Percentiles rank a stretch among this genome's conserved stretches.
phyloP scores from a whole-genome alignment of 805 yeast genomes.

The Ogataea trehaloabstinens region DNA sequence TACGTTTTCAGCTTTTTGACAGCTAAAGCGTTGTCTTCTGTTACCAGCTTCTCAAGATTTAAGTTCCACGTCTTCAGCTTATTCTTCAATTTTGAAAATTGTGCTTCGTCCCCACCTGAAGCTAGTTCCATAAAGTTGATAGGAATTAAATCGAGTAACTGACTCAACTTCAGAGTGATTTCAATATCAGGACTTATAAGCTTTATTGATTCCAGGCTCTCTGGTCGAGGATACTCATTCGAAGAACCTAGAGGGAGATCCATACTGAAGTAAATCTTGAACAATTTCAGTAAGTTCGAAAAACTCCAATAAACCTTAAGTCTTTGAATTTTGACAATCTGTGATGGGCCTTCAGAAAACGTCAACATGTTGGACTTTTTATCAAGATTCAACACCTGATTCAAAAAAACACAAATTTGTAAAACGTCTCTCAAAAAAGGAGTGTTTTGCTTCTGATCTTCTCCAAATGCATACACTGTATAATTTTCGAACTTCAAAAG shows the following conservation, averaged over 20 bases:
- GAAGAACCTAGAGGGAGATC: slow-evolving; percentile 15
- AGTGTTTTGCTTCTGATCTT: slow-evolving; percentile 26
- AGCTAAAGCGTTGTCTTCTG: slow-evolving; percentile 24
- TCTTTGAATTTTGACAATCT: slow-evolving; percentile 30
- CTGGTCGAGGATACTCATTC: slow-evolving; percentile 27
- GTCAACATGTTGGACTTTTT: slow-evolving; percentile 12
- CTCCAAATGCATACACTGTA: slow-evolving; percentile 31
- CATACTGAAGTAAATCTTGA: slow-evolving; percentile 29
- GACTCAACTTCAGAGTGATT: slow-evolving; percentile 32
- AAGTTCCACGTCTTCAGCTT: slow-evolving; percentile 28
- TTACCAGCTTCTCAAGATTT: slow-evolving; percentile 16
- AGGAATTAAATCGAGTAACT: slow-evolving; percentile 33
- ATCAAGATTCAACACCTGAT: slow-evolving; percentile 45
- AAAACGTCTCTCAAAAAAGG: slow-evolving; percentile 43
- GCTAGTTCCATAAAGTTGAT: slow-evolving; percentile 23
- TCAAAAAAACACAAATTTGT: slow-evolving; percentile 37
- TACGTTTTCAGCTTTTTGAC: slow-evolving; percentile 29
- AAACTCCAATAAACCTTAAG: slow-evolving; percentile 45
- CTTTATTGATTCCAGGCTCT: slow-evolving; percentile 33
- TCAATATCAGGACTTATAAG: slow-evolving; percentile 34
- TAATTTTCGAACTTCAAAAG: slow-evolving; percentile 39
- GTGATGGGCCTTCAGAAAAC: slow-evolving; percentile 13
- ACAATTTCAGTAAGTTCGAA: slow-evolving; percentile 32
- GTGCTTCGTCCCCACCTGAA: slow-evolving; percentile 3
- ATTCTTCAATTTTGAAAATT: slow-evolving; percentile 15